Evolutionary conservation across 1,284 basidiomycete species (phyloP).

Genomic region (Apiotrichum laibachii): DNA sequence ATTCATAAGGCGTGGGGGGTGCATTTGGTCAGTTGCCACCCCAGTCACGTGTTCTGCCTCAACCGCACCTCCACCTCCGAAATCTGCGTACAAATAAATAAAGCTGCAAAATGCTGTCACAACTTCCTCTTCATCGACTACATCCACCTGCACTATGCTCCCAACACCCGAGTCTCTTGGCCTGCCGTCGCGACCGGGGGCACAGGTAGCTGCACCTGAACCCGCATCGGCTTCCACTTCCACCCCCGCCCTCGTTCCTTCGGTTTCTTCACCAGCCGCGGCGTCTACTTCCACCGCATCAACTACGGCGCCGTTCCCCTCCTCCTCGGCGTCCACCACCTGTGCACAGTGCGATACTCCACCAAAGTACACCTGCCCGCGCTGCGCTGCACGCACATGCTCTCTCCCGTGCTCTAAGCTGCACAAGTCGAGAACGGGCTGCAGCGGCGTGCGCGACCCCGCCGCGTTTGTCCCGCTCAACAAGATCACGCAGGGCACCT

Average conservation of each 20-base stretch:
- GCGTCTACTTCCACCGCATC: neutral
- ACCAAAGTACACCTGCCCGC: constrained; percentile 76
- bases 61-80: too few species aligned
- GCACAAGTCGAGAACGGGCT: constrained; percentile 66
- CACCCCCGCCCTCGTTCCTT: neutral
- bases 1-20: too few species aligned
- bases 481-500: constrained; percentile 70
- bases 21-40: too few species aligned
- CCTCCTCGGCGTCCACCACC: neutral
- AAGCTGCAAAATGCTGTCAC: too few species aligned
- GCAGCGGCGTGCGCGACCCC: constrained; percentile 71
- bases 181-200: constrained; percentile 1
- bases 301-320: too few species aligned
- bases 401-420: constrained; percentile 66
- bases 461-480: constrained; percentile 73
- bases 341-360: constrained; percentile 29
- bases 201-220: neutral
- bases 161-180: constrained; percentile 5
- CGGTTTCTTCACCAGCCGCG: neutral
- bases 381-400: constrained; percentile 68
- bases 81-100: too few species aligned
- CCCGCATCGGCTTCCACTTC: neutral
- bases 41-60: too few species aligned
- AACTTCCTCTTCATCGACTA: too few species aligned
- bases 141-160: neutral